Percentiles rank a stretch among this genome's conserved stretches.
Conservation (phyloP, 352 stramenopile species). For the Pythium sukuiense region DNA sequence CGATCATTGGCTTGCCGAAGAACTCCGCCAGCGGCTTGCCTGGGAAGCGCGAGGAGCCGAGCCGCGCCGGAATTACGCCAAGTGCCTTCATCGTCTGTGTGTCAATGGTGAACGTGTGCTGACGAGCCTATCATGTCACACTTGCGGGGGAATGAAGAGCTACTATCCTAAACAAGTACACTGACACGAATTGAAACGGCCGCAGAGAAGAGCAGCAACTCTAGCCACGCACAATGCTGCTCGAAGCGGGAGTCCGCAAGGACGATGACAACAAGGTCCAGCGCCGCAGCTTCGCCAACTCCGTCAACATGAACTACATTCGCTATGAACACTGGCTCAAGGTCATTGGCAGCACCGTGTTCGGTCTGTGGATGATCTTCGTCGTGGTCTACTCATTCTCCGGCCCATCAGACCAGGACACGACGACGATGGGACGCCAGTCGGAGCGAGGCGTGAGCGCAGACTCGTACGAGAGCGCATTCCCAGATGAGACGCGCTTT, state of each 20-base stretch:
- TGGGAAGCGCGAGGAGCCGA: slow-evolving; percentile 77
- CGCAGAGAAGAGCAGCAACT: background rate
- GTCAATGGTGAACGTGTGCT: slow-evolving; percentile 1
- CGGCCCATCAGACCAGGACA: background rate
- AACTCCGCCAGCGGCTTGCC: slow-evolving; percentile 77
- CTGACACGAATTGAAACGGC: slow-evolving; percentile 8
- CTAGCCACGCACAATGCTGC: slow-evolving; percentile 37
- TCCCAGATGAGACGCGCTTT: slow-evolving; percentile 69
- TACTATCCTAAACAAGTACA: slow-evolving; percentile 13
- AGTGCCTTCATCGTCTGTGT: slow-evolving; percentile 53
- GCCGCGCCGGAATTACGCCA: slow-evolving; percentile 73
- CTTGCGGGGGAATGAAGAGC: background rate
- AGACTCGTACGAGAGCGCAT: slow-evolving; percentile 38
- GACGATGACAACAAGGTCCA: slow-evolving; percentile 51
- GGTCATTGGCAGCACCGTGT: slow-evolving; percentile 44
- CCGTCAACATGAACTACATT: slow-evolving; percentile 26
- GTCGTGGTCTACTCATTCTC: slow-evolving; percentile 49
- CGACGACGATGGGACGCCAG: slow-evolving; percentile 14
- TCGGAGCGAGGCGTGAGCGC: slow-evolving; percentile 1
- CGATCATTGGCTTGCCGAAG: slow-evolving; percentile 81
- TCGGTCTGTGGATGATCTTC: slow-evolving; percentile 63
- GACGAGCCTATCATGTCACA: slow-evolving; percentile 8
- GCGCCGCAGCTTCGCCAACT: slow-evolving; percentile 30
- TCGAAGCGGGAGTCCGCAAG: slow-evolving; percentile 60
- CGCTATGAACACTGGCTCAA: slow-evolving; percentile 71